Percentiles rank a stretch among this genome's conserved stretches.
Evolutionary conservation across 1,284 basidiomycete genomes (phyloP).

Genomic region (Puccinia novopanici): DNA sequence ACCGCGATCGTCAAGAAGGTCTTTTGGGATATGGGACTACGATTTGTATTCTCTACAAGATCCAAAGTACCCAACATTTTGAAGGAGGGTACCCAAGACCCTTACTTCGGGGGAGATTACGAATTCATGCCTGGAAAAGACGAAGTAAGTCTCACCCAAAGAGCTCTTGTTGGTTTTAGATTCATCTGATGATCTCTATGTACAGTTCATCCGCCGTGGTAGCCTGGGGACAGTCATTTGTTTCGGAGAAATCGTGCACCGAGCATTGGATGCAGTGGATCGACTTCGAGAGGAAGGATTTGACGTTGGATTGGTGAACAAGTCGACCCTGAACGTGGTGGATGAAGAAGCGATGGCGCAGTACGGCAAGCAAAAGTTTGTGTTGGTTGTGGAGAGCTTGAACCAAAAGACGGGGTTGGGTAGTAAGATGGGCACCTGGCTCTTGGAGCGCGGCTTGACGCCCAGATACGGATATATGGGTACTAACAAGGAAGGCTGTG

Average conservation of each 20-base stretch:
- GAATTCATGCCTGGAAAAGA: conserved; percentile 78
- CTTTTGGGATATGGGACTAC: conserved; percentile 76
- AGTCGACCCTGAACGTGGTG: conserved; percentile 75
- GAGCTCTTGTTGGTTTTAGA: conserved; percentile 66
- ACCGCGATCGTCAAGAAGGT: conserved; percentile 71
- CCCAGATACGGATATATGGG: conserved; percentile 80
- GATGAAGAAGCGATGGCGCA: conserved; percentile 75
- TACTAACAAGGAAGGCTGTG: conserved; percentile 71
- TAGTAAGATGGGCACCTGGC: conserved; percentile 68
- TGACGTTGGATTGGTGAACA: conserved; percentile 79
- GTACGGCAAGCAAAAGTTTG: conserved; percentile 72
- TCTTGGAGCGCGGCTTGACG: conserved; percentile 74
- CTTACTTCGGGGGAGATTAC: conserved; percentile 71
- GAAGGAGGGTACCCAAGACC: conserved; percentile 70
- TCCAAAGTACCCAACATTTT: conserved; percentile 81
- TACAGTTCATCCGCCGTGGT: conserved; percentile 33
- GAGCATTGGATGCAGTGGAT: conserved; percentile 76
- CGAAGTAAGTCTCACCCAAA: conserved; percentile 69
- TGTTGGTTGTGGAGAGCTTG: conserved; percentile 78
- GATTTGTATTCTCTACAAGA: conserved; percentile 81
- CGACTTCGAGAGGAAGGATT: conserved; percentile 70
- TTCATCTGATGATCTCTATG: not conserved
- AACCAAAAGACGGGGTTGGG: conserved; percentile 75
- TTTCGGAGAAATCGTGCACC: conserved; percentile 70
- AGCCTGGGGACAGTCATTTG: conserved; percentile 41